A percentile compares a stretch with the other conserved stretches of the same genome.
Conservation (phyloP, 2,329 filamentous ascomycete genomes). For the Fusarium sp. region DNA sequence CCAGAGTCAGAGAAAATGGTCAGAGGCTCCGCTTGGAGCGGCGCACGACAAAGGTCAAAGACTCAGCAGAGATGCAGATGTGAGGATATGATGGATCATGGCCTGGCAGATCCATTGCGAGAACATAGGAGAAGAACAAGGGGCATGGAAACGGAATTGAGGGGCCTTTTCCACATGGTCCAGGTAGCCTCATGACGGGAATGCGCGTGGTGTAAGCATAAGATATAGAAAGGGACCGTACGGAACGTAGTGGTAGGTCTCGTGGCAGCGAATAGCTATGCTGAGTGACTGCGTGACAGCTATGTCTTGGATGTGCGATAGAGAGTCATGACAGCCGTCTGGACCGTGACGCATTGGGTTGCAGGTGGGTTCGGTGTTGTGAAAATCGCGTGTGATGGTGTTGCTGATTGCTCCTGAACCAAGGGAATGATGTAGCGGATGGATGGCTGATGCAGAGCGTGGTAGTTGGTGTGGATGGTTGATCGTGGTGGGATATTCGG, state of each 20-base stretch:
- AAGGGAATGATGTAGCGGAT: constrained; percentile 38
- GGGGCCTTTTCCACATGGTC: constrained; percentile 30
- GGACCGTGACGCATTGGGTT: constrained; percentile 35
- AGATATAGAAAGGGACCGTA: constrained; percentile 28
- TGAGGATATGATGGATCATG: constrained; percentile 42
- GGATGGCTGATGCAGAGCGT: constrained; percentile 42
- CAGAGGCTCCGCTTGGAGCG: constrained; percentile 42
- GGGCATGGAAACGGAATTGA: constrained; percentile 14
- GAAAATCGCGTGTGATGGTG: constrained; percentile 29
- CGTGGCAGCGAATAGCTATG: constrained; percentile 43
- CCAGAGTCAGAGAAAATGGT: constrained; percentile 32
- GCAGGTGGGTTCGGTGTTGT: constrained; percentile 36
- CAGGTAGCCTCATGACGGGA: constrained; percentile 38
- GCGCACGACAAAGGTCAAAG: constrained; percentile 40
- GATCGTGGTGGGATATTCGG: constrained; percentile 27
- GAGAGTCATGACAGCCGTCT: constrained; percentile 37
- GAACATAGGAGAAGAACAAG: constrained; percentile 11
- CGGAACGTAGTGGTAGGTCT: constrained; percentile 44
- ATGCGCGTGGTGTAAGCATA: constrained; percentile 43
- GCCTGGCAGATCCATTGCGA: constrained; percentile 28
- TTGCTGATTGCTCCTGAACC: constrained; percentile 32
- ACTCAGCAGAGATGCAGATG: constrained; percentile 41
- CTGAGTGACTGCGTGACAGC: constrained; percentile 50
- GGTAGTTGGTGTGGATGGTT: constrained; percentile 42
- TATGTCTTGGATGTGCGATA: constrained; percentile 47